Percentiles rank a stretch among this genome's conserved stretches.
These are phyloP conservation scores for Zygoascus bituminiphila DNA, from an alignment of 805 yeast species.

Conservation along the genomic window DNA sequence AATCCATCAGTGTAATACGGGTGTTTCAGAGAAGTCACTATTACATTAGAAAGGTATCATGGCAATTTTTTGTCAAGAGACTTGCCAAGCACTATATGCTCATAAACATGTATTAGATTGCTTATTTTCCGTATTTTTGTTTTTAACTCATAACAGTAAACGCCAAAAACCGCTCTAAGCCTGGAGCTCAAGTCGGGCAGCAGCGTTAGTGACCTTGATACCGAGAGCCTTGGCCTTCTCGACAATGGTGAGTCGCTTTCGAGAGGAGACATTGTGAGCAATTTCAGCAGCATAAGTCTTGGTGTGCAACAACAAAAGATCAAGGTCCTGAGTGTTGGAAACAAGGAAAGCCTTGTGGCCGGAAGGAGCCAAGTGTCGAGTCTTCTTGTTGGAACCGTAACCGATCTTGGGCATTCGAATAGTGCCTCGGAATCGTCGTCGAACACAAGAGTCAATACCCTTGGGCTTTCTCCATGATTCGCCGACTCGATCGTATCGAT, in stretches of 20 bases:
- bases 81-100: background rate
- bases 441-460: constrained; percentile 99
- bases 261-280: constrained; percentile 97
- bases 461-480: constrained; percentile 99
- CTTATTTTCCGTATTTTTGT: background rate
- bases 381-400: constrained; percentile 99
- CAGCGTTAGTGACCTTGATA: constrained; percentile 97
- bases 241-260: constrained; percentile 93
- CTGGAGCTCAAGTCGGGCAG: constrained; percentile 96
- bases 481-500: constrained; percentile 96
- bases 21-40: no score
- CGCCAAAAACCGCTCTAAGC: no score
- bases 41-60: no score
- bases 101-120: background rate
- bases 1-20: no score
- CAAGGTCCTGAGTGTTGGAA: constrained; percentile 87
- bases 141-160: background rate
- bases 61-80: no score
- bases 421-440: constrained; percentile 98
- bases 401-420: constrained; percentile 99
- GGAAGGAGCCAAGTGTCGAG: constrained; percentile 90
- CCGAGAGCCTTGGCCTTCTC: constrained; percentile 98
- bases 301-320: constrained; percentile 92
- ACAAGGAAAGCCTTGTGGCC: constrained; percentile 98
- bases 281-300: constrained; percentile 99